These are phyloP conservation scores for Petunia axillaris DNA, from an alignment of 257 asterid genomes.

Conservation along the genomic window DNA sequence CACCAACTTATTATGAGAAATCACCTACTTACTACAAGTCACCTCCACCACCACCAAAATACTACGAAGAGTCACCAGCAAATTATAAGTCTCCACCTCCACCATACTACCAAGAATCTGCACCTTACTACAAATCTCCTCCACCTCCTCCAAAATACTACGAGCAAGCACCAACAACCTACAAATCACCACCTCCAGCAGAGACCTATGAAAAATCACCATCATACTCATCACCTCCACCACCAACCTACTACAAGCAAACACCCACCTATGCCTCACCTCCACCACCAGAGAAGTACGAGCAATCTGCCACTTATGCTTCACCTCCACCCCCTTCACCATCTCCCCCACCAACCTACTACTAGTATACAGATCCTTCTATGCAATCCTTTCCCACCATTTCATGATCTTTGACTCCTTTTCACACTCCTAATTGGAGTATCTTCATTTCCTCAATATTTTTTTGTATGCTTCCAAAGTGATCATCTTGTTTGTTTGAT, in stretches of 20 bases:
- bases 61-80: not conserved
- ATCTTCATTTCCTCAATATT: not conserved
- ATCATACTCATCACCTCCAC: conserved; percentile 7
- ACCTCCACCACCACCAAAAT: not conserved
- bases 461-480: not conserved
- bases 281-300: not conserved
- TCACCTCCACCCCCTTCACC: not conserved
- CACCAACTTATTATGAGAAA: not conserved
- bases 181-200: not conserved
- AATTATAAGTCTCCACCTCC: not conserved
- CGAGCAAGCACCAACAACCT: not conserved
- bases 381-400: not conserved
- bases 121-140: not conserved
- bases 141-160: not conserved
- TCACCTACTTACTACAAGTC: not conserved
- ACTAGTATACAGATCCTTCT: not conserved
- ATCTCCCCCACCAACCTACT: conserved; percentile 8
- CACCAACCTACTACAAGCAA: not conserved
- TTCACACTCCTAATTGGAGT: not conserved
- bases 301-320: not conserved
- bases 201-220: not conserved
- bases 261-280: not conserved
- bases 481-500: not conserved
- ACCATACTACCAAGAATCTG: not conserved
- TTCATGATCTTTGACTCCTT: not conserved